Evolutionary conservation across 2,329 filamentous ascomycete genomes (phyloP), one percentile per base, ranked within the genome.

Genomic region (Fusarium cyanostomum): DNA sequence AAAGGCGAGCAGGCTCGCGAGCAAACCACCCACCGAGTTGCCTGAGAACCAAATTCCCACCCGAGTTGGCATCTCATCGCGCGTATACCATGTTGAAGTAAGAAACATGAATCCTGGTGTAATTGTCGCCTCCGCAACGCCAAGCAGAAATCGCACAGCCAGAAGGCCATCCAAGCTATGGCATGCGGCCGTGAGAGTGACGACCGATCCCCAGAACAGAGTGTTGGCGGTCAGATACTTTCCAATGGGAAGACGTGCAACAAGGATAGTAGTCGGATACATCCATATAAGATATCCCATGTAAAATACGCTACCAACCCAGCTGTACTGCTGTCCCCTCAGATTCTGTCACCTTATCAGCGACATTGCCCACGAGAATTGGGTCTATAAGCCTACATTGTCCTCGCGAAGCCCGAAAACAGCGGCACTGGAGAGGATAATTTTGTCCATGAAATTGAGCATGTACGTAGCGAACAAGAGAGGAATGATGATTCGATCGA

Each of bases 381-480:
- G 1, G 3, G 10, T 3, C 8, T 21, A 8, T 3, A 31, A 24
- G 52, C 71, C 37, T 38, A 77, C 75, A 13, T 74, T 81, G 64
- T 86, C 84, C 2, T 83, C 73, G 7, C 75, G 74, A n/a, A 86
- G 68, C 0, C 83, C 84, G 62, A 87, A 87, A 0, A 87, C 83
- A 5, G 83, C 77, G 0, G 85, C 84, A 56, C 80, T 84, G 0
- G 82, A 84, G 2, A 86, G 69, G 53, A 84, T 84, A 1, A 81
- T 81, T 69, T 88, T 88, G 71, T 88, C 86, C 78, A 88, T 85
- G 55, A 87, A 87, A 66, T 86, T 85, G 60, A 88, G 71, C 75
- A 82, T 82, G 67, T 88, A 88, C 0, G 82, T 86, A 37, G 82
- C 63, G 58, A 87, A 86, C 9, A 88, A 72, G 10, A 88, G 73